phyloP scores from a whole-genome alignment of 306 rosid species.

The Vigna nakashimae region DNA sequence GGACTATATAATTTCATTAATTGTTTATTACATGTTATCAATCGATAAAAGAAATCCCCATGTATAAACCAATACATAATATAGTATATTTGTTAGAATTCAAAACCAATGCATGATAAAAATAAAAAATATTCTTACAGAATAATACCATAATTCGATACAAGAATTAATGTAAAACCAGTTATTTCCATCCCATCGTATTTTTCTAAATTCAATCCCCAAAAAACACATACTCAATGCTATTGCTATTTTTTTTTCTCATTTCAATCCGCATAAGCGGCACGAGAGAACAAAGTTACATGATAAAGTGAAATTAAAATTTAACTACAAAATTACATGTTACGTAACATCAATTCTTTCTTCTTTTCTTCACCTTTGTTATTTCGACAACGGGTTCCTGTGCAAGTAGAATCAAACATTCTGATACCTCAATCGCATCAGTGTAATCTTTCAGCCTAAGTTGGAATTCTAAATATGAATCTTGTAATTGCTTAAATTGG shows the following conservation, averaged over 20 bases:
- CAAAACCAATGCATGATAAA: too few relatives aligned
- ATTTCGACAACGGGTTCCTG: background rate
- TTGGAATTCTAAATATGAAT: background rate
- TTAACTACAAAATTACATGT: background rate
- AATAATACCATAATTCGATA: too few relatives aligned
- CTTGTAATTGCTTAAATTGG: background rate
- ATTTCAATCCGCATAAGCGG: background rate
- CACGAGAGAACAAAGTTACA: background rate
- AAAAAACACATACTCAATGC: background rate
- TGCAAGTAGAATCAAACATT: background rate
- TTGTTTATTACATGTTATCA: too few relatives aligned
- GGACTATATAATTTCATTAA: too few relatives aligned
- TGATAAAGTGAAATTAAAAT: background rate
- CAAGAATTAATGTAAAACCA: too few relatives aligned
- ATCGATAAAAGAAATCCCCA: too few relatives aligned
- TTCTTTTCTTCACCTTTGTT: background rate
- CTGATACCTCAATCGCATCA: background rate
- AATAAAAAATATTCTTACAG: too few relatives aligned
- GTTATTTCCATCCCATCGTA: too few relatives aligned
- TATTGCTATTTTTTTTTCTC: background rate
- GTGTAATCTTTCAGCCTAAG: background rate
- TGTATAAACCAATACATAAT: too few relatives aligned
- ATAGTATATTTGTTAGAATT: too few relatives aligned
- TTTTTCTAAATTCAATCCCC: too few relatives aligned
- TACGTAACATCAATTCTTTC: background rate